These are phyloP conservation scores for Rheum nobile DNA, from an alignment of 148 eudicot genomes.

Conservation along the genomic window DNA sequence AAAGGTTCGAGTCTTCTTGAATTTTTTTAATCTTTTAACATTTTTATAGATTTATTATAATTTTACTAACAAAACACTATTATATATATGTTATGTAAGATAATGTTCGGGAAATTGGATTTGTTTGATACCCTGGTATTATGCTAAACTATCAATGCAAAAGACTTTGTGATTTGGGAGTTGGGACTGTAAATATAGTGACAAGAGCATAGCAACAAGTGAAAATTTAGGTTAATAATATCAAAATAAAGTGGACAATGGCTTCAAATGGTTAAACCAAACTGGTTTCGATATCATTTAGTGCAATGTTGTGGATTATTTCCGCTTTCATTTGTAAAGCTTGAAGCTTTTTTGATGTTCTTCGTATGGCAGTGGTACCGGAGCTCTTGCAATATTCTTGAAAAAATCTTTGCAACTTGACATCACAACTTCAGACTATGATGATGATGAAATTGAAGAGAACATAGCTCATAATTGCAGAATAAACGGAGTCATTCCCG, in stretches of 20 bases:
- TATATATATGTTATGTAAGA: too few species aligned
- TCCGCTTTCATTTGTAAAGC: not conserved
- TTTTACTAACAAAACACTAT: too few species aligned
- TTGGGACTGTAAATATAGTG: not conserved
- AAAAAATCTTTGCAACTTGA: conserved; percentile 56
- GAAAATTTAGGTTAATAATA: not conserved
- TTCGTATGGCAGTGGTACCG: conserved; percentile 61
- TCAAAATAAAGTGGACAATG: not conserved
- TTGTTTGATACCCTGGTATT: not conserved
- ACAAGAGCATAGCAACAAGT: not conserved
- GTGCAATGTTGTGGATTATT: not conserved
- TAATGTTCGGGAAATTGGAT: not conserved
- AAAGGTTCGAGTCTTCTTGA: too few species aligned
- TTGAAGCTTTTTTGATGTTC: conserved; percentile 1
- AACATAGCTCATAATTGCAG: conserved; percentile 81
- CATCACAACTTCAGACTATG: conserved; percentile 87
- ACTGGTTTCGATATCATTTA: not conserved
- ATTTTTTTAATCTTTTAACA: too few species aligned
- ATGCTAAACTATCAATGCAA: not conserved
- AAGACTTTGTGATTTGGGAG: not conserved
- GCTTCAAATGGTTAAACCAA: not conserved
- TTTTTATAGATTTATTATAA: too few species aligned
- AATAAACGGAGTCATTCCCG: conserved; percentile 56
- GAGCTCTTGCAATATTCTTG: conserved; percentile 87
- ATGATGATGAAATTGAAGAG: conserved; percentile 82